These are phyloP conservation scores for Elaphomyces granulatus DNA, from an alignment of 495 filamentous ascomycete genomes.

Conservation along the genomic window DNA sequence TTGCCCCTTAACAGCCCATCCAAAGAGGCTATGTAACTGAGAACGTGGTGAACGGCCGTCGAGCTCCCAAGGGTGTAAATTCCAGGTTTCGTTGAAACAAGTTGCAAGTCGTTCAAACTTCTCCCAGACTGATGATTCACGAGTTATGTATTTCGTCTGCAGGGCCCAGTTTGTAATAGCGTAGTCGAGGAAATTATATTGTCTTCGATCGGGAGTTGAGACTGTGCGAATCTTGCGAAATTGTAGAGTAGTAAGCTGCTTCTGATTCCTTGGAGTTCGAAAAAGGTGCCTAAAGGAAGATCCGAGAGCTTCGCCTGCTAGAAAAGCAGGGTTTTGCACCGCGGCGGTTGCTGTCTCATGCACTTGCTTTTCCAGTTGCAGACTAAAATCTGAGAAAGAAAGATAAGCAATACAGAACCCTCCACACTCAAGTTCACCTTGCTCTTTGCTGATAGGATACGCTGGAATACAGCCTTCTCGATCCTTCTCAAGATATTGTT, in stretches of 20 bases:
- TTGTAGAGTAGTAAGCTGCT: conserved; percentile 1
- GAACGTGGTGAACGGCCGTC: conserved; percentile 10
- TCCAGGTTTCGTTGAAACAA: conserved; percentile 13
- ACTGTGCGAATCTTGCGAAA: conserved; percentile 1
- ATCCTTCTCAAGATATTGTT: conserved; percentile 15
- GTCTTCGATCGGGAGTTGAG: neutral
- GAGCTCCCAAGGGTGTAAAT: conserved; percentile 13
- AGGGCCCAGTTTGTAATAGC: conserved; percentile 5
- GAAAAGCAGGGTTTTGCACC: neutral
- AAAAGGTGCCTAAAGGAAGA: conserved; percentile 2
- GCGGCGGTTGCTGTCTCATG: neutral
- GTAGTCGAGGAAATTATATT: conserved; percentile 11
- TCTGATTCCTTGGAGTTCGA: neutral
- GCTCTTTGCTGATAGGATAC: conserved; percentile 2
- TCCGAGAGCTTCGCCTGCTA: conserved; percentile 1
- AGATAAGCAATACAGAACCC: conserved; percentile 15
- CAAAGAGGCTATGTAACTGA: conserved; percentile 13
- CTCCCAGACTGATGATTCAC: conserved; percentile 5
- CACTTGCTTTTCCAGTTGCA: conserved; percentile 4
- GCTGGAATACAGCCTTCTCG: neutral
- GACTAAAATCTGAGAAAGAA: conserved; percentile 14
- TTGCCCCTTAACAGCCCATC: conserved; percentile 13
- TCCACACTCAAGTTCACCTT: conserved; percentile 11
- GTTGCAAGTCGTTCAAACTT: conserved; percentile 6
- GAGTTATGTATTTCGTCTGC: conserved; percentile 6